Evolutionary conservation across 768 basidiomycete genomes (phyloP).

Genomic region (Tricholoma bakamatsutake): DNA sequence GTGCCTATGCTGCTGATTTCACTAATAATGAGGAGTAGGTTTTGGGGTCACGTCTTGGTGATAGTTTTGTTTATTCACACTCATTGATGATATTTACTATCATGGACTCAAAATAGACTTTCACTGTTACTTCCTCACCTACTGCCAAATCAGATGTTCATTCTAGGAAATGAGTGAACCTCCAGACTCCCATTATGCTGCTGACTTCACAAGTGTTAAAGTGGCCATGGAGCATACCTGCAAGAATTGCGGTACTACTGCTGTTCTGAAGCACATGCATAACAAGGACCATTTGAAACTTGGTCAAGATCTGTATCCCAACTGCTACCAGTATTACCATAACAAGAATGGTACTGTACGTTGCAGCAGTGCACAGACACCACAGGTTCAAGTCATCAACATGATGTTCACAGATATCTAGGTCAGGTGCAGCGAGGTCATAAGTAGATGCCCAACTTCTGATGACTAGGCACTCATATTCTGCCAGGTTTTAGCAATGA

Average conservation of each 20-base stretch:
- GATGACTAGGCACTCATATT: background rate
- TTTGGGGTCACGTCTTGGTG: background rate
- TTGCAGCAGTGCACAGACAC: background rate
- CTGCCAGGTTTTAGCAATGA: background rate
- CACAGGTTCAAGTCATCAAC: background rate
- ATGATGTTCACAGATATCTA: background rate
- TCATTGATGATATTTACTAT: background rate
- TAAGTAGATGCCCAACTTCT: background rate
- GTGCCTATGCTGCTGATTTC: background rate
- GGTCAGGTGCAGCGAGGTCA: background rate
- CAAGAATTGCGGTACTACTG: background rate
- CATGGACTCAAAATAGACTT: background rate
- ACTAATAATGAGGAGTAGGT: background rate
- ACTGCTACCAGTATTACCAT: background rate
- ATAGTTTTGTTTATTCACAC: background rate
- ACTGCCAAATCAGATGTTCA: background rate
- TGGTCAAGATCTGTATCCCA: background rate
- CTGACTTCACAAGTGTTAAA: slow-evolving; percentile 5
- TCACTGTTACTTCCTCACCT: background rate
- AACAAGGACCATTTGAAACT: background rate
- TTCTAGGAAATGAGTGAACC: background rate
- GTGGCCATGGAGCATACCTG: background rate
- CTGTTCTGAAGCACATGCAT: slow-evolving; percentile 1
- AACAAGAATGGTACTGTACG: background rate
- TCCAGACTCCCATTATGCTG: slow-evolving; percentile 3